These are phyloP conservation scores for Epichloe elymi DNA, from an alignment of 2,329 filamentous ascomycete species.

Conservation along the genomic window DNA sequence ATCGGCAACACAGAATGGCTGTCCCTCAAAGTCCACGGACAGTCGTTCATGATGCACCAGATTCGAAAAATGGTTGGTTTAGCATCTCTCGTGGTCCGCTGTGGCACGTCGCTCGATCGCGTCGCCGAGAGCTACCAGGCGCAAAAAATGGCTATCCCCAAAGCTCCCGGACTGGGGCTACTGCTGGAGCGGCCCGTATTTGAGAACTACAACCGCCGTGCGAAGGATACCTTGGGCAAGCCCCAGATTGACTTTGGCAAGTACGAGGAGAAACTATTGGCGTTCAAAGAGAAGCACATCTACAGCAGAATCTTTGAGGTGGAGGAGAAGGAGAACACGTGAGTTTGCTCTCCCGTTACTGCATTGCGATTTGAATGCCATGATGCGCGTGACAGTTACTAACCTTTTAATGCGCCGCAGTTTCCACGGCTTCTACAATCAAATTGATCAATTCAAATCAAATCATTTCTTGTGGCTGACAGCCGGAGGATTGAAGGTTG, in stretches of 20 bases:
- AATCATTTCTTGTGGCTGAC: slow-evolving; percentile 66
- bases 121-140: slow-evolving; percentile 62
- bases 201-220: slow-evolving; percentile 70
- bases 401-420: slow-evolving; percentile 24
- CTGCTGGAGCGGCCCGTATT: slow-evolving; percentile 87
- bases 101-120: slow-evolving; percentile 58
- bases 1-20: slow-evolving; percentile 93
- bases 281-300: slow-evolving; percentile 86
- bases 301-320: slow-evolving; percentile 85
- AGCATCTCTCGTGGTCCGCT: slow-evolving; percentile 72
- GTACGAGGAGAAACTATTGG: slow-evolving; percentile 64
- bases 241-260: slow-evolving; percentile 66
- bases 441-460: slow-evolving; percentile 61
- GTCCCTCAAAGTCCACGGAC: slow-evolving; percentile 87
- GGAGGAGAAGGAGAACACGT: slow-evolving; percentile 79
- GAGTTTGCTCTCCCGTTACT: slow-evolving; percentile 27
- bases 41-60: slow-evolving; percentile 99
- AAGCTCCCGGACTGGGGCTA: slow-evolving; percentile 79
- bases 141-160: slow-evolving; percentile 74
- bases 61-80: slow-evolving; percentile 99
- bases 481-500: slow-evolving; percentile 51
- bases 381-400: neutral
- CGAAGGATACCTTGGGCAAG: slow-evolving; percentile 47
- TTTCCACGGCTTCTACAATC: slow-evolving; percentile 67
- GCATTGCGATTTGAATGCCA: too few species aligned